Conservation (phyloP, 768 basidiomycete species). For the Mycena alexandri region DNA sequence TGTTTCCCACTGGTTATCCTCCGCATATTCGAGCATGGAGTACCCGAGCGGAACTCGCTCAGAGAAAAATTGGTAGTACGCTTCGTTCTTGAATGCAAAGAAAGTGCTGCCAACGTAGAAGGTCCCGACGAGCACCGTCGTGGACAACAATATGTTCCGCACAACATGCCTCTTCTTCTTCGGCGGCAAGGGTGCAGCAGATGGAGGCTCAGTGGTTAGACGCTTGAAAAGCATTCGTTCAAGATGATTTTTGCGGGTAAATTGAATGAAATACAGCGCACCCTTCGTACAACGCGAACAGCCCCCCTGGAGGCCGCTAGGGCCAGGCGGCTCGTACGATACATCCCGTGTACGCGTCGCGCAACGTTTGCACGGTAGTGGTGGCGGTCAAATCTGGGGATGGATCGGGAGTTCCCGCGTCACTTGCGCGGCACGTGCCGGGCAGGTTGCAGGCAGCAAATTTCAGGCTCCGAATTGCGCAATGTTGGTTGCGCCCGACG, state of each 20-base stretch:
- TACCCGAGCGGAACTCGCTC: slow-evolving; percentile 84
- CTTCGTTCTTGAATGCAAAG: slow-evolving; percentile 79
- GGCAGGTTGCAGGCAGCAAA: too few species aligned
- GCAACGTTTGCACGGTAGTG: slow-evolving; percentile 37
- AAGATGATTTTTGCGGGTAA: not conserved
- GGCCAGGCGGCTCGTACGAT: slow-evolving; percentile 69
- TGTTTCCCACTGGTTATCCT: slow-evolving; percentile 83
- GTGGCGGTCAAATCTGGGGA: slow-evolving; percentile 47
- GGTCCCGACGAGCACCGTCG: slow-evolving; percentile 73
- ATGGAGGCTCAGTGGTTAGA: slow-evolving; percentile 69
- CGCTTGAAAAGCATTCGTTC: slow-evolving; percentile 56
- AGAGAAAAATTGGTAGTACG: slow-evolving; percentile 89
- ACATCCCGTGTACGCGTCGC: slow-evolving; percentile 55
- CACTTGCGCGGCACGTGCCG: too few species aligned
- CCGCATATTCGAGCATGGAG: slow-evolving; percentile 83
- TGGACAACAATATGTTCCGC: slow-evolving; percentile 74
- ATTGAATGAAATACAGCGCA: slow-evolving; percentile 42
- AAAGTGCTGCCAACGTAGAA: slow-evolving; percentile 90
- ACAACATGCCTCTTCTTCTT: slow-evolving; percentile 69
- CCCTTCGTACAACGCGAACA: slow-evolving; percentile 70
- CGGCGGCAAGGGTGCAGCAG: slow-evolving; percentile 49
- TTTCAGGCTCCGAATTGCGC: too few species aligned
- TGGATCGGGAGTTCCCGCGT: too few species aligned
- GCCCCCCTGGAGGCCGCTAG: slow-evolving; percentile 59
- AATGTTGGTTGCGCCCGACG: too few species aligned